These are phyloP conservation scores for Melastoma candidum DNA, from an alignment of 441 rosid species.

Conservation along the genomic window DNA sequence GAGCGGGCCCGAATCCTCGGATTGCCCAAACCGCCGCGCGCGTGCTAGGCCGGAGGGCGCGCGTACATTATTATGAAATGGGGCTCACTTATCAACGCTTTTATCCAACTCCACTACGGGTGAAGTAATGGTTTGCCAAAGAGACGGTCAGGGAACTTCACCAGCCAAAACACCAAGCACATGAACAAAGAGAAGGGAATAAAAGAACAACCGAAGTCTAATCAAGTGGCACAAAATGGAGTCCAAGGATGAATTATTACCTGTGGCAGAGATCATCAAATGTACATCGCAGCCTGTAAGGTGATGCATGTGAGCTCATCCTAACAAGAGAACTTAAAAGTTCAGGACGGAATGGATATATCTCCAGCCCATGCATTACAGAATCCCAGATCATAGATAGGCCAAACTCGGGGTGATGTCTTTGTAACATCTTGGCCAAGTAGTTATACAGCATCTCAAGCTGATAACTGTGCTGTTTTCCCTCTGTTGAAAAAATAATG, in stretches of 20 bases:
- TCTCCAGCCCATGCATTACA: constrained; percentile 57
- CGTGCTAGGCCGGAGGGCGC: no score
- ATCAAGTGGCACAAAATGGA: not conserved
- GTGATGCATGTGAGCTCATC: constrained; percentile 63
- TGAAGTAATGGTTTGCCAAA: no score
- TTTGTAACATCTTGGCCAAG: constrained; percentile 58
- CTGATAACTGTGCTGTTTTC: constrained; percentile 61
- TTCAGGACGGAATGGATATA: constrained; percentile 66
- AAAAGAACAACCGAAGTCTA: not conserved
- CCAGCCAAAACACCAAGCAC: not conserved
- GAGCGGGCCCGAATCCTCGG: no score
- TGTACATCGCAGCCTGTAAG: constrained; percentile 62
- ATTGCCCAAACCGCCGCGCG: no score
- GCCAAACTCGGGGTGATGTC: constrained; percentile 48
- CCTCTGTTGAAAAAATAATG: constrained; percentile 34
- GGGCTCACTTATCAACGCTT: no score
- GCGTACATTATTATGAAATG: no score
- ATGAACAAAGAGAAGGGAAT: not conserved
- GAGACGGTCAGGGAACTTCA: no score
- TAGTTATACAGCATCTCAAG: constrained; percentile 54
- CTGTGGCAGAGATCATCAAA: constrained; percentile 63
- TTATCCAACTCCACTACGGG: no score
- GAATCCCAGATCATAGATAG: constrained; percentile 62
- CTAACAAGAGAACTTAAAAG: constrained; percentile 54
- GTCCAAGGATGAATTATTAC: constrained; percentile 24